Conservation (phyloP, 1,139 yeast genomes). For the Sugiyamaella castrensis region DNA sequence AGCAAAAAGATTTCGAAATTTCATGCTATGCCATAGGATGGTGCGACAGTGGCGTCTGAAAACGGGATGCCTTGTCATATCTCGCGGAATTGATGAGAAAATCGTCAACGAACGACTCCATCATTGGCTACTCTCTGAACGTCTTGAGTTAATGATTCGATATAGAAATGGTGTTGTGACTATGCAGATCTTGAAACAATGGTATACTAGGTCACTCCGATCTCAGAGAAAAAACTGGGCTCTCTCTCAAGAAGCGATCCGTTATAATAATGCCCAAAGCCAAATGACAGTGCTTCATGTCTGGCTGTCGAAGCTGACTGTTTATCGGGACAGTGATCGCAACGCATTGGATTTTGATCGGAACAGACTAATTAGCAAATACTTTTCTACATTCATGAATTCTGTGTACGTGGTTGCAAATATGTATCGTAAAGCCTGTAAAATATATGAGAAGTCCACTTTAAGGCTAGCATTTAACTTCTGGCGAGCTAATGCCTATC, state of each 20-base stretch:
- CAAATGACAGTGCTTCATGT: slow-evolving; percentile 3
- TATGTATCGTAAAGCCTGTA: slow-evolving; percentile 12
- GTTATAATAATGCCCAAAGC: slow-evolving; percentile 9
- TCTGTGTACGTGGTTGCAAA: slow-evolving; percentile 4
- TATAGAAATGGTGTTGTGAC: slow-evolving; percentile 15
- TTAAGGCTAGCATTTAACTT: slow-evolving; percentile 1
- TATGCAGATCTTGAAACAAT: slow-evolving; percentile 11
- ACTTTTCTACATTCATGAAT: slow-evolving; percentile 4
- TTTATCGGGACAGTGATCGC: not conserved
- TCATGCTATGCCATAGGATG: slow-evolving; percentile 19
- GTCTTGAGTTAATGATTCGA: slow-evolving; percentile 17
- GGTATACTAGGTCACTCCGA: slow-evolving; percentile 15
- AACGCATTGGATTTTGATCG: slow-evolving; percentile 12
- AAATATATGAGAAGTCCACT: slow-evolving; percentile 9
- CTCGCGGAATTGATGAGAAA: slow-evolving; percentile 6
- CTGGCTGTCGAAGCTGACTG: slow-evolving; percentile 11
- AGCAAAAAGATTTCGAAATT: slow-evolving; percentile 23
- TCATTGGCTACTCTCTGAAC: slow-evolving; percentile 23
- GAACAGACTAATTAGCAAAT: slow-evolving; percentile 1
- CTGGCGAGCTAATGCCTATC: slow-evolving; percentile 1
- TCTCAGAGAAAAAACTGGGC: slow-evolving; percentile 9
- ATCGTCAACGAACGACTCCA: slow-evolving; percentile 15
- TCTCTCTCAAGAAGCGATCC: slow-evolving; percentile 4
- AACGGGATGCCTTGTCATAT: slow-evolving; percentile 10
- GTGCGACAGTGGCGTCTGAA: slow-evolving; percentile 23